Evolutionary conservation across 495 filamentous ascomycete species (phyloP), one percentile per base, ranked within the genome.

Genomic region (Alectoria sarmentosa): DNA sequence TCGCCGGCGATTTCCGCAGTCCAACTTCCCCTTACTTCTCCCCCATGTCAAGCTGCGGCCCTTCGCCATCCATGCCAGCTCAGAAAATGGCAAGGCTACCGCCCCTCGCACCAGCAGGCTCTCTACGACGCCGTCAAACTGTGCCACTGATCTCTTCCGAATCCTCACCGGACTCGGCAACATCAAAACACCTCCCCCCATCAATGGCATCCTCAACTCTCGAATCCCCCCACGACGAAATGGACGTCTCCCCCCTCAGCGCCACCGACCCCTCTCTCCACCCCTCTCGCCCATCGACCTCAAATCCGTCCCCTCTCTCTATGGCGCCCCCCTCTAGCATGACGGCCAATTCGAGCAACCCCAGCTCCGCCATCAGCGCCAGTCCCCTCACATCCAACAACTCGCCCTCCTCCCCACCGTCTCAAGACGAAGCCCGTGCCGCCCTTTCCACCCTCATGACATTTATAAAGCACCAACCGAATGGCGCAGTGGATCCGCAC

Each of bases 11-110:
- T 60, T 85, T 92, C 11, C 83, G 90, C 39, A 96, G 90, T 69
- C 94, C 94, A 52, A 87, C 90, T 4, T 91, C 92, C 15, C 91
- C 93, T 4, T 89, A 96, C 71, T 92, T 91, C 75, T 88, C 89
- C 2, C 86, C 89, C 3, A 84, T 95, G 64, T 86, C 88, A 1
- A 87, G 85, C 58, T 69, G 63, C 36, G 79, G 77, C 52, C 78
- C 80, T 4, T 88, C 85, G 60, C 84, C 87, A 19, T 92, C 90
- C 68, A 83, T 87, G 38, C 81, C 87, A 41, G 80, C 83, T 26
- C 85, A 86, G 65, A 87, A 88, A 60, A 65, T 61, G 42, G 83
- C 80, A 39, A 80, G 85, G 54, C 79, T 88, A 11, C 82, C 84
- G 39, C 78, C 80, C 7, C 76, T 80, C 21, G 78, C 78, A 58